Base-by-base conservation (phyloP, 2,329 filamentous ascomycete species). In the Aspergillus phoenicis region DNA sequence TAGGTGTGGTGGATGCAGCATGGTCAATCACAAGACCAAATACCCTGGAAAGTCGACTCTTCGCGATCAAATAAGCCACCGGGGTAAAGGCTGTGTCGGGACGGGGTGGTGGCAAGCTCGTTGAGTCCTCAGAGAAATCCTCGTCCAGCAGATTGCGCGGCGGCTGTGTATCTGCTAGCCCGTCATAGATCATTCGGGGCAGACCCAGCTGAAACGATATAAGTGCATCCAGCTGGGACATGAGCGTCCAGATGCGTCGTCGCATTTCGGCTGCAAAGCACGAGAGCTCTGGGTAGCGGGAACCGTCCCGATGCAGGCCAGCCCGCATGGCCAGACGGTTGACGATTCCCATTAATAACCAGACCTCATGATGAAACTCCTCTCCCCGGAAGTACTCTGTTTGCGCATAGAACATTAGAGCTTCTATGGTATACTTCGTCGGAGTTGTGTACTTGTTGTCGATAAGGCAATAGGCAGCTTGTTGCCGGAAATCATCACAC, bases 231-330 rank as follows among this genome's bases (percentile, higher is more conserved):
- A 78, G 56, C 10, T 75, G 72, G 45, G 75, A 62, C 30, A 80
- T 61, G 6, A 74, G 58, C 49, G 68, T 63, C 73, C 74, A 79
- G 7, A 71, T 54, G 4, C 33, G 33, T 36, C 33, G 4, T 2
- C 33, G 33, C 33, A 36, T 36, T 36, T 36, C 33, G 33, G 67
- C 72, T 30, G 73, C 67, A 52, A 77, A 75, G 1, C 70, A 66
- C 2, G 73, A 68, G 8, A 80, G 73, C 10, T 74, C 71, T 1
- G 67, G 55, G 56, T 77, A 75, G 13, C 73, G 70, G 2, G 70
- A 69, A 4, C 76, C 73, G 26, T 81, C 78, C n/a, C 78, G 73
- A 55, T 80, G 79, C 58, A 79, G 78, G 2, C 78, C 79, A 75
- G 78, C 77, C 2, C 74, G 73, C 54, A 73, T 62, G 17, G 73